A percentile compares a stretch with the other conserved stretches of the same genome.
Conservation (phyloP, 192 early-diverging fungal species). For the Funneliformis geosporum region DNA sequence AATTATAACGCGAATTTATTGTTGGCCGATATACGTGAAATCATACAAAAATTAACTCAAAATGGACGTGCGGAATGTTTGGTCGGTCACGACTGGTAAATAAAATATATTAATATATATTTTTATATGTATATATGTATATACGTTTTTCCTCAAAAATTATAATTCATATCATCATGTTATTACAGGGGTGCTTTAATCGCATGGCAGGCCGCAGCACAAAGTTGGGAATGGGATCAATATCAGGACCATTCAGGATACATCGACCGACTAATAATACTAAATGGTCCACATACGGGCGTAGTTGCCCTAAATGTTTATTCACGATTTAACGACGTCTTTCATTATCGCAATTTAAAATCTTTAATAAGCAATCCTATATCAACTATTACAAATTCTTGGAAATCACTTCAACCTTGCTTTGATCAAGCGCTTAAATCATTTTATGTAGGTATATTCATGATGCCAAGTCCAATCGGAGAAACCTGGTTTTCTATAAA, state of each 20-base stretch:
- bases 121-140: too few relatives aligned
- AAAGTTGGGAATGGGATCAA: conserved; percentile 25
- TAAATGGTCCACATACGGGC: neutral
- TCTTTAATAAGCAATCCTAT: neutral
- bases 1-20: neutral
- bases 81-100: conserved; percentile 7
- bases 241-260: neutral
- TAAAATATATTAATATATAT: neutral
- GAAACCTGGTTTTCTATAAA: neutral
- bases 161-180: neutral
- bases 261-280: neutral
- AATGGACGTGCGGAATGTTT: conserved; percentile 7
- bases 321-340: neutral
- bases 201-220: conserved; percentile 16
- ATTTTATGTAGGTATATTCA: neutral
- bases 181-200: neutral
- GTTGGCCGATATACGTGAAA: neutral
- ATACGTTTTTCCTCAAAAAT: too few relatives aligned
- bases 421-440: neutral
- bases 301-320: neutral
- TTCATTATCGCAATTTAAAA: neutral
- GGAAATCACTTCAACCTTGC: neutral
- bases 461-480: neutral
- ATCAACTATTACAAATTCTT: neutral
- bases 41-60: neutral